A percentile compares a stretch with the other conserved stretches of the same genome.
These are phyloP conservation scores for Bromus sterilis DNA, from an alignment of 176 grass and related monocot genomes.

Conservation along the genomic window DNA sequence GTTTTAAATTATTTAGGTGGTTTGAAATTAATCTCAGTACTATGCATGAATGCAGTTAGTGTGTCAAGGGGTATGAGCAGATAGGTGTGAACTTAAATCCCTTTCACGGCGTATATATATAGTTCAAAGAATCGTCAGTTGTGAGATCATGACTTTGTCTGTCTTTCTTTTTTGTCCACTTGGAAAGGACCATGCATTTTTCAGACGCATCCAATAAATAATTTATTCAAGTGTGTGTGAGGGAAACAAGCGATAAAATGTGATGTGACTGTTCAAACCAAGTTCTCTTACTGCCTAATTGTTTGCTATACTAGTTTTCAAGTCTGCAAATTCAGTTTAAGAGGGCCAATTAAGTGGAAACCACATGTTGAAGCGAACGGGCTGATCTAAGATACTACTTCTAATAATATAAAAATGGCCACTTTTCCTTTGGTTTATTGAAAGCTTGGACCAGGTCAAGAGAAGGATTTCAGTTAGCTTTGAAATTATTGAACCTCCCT, in stretches of 20 bases:
- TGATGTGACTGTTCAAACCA: neutral
- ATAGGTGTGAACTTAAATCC: constrained; percentile 20
- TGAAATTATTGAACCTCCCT: too few species aligned
- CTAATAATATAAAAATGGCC: neutral
- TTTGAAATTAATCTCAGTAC: neutral
- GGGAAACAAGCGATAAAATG: neutral
- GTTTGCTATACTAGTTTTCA: neutral
- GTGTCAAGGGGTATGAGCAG: neutral
- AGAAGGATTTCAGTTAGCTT: neutral
- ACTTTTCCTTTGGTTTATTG: neutral
- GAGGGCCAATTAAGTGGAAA: neutral
- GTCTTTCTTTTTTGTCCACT: constrained; percentile 26
- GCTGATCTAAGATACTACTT: neutral
- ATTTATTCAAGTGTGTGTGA: neutral
- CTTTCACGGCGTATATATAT: constrained; percentile 7
- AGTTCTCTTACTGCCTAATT: neutral
- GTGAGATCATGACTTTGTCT: constrained; percentile 12
- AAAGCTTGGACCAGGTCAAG: neutral
- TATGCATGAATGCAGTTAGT: neutral
- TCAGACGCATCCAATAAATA: neutral
- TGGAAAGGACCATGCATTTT: constrained; percentile 9
- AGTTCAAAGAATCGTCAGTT: neutral
- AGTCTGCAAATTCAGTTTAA: neutral
- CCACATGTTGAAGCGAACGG: neutral
- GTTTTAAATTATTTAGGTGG: neutral